These are phyloP conservation scores for Backusella mclennaniae DNA, from an alignment of 192 early-diverging fungal genomes.

Conservation along the genomic window DNA sequence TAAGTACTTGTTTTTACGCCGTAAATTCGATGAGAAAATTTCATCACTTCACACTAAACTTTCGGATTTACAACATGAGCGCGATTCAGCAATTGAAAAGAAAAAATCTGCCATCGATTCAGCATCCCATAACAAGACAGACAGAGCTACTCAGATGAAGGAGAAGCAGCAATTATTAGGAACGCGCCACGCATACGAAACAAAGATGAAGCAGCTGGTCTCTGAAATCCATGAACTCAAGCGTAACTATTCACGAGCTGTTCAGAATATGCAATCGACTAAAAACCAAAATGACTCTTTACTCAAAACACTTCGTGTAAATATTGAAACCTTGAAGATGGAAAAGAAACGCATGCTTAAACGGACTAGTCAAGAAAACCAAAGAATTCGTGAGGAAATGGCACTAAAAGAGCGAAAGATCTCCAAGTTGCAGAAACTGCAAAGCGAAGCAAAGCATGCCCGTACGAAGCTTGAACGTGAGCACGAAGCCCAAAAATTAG, in stretches of 20 bases:
- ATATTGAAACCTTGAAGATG: conserved; percentile 69
- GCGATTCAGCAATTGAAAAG: conserved; percentile 55
- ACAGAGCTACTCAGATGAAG: not conserved
- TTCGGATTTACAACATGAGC: conserved; percentile 49
- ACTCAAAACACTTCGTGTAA: conserved; percentile 61
- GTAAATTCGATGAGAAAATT: conserved; percentile 72
- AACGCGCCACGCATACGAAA: conserved; percentile 55
- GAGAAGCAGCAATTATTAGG: conserved; percentile 44
- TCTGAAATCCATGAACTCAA: conserved; percentile 52
- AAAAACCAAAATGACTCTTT: conserved; percentile 58
- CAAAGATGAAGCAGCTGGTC: conserved; percentile 59
- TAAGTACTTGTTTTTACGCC: conserved; percentile 55
- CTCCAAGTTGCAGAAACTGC: conserved; percentile 52
- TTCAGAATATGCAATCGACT: conserved; percentile 47
- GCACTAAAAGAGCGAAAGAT: conserved; percentile 61
- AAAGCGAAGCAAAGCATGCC: conserved; percentile 48
- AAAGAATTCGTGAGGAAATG: conserved; percentile 60
- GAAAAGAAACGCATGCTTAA: conserved; percentile 81
- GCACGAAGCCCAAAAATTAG: conserved; percentile 53
- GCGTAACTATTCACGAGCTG: conserved; percentile 57
- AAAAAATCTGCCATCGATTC: conserved; percentile 14
- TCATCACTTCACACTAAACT: conserved; percentile 56
- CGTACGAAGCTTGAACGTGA: conserved; percentile 54
- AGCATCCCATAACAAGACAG: not conserved
- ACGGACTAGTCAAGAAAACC: conserved; percentile 69